Conservation (phyloP, 2,329 filamentous ascomycete species). For the Gaeumannomyces tritici region DNA sequence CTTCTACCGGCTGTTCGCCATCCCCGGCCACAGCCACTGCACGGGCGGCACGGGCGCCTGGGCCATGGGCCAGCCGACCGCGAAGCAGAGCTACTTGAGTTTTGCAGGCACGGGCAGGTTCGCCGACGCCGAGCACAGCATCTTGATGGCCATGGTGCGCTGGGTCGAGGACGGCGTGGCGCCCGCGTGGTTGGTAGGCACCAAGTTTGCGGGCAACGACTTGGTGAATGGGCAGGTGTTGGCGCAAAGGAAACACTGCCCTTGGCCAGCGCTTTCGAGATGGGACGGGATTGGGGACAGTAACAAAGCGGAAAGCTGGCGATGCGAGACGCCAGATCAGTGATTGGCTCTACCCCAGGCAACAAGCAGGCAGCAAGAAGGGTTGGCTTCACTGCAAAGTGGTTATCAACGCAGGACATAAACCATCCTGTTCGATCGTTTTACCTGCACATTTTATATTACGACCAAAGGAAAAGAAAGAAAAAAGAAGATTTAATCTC, state of each 20-base stretch:
- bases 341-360: too few species aligned
- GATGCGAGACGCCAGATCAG: not conserved
- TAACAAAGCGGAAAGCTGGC: constrained; percentile 5
- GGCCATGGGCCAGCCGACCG: constrained; percentile 14
- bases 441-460: too few species aligned
- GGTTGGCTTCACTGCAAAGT: too few species aligned
- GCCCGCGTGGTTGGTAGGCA: constrained; percentile 21
- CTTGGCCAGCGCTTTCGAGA: constrained; percentile 3
- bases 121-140: constrained; percentile 26
- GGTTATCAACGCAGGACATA: too few species aligned
- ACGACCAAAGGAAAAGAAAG: too few species aligned
- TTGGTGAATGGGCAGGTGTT: constrained; percentile 1
- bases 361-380: too few species aligned
- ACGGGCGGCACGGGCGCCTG: constrained; percentile 13
- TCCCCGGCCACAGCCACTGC: constrained; percentile 22
- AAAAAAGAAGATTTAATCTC: too few species aligned
- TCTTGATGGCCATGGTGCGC: constrained; percentile 31
- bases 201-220: constrained; percentile 6
- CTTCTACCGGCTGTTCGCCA: constrained; percentile 21
- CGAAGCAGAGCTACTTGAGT: not conserved
- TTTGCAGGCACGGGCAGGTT: constrained; percentile 1
- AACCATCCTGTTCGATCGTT: too few species aligned
- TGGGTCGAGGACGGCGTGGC: constrained; percentile 34
- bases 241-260: constrained; percentile 5
- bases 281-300: constrained; percentile 4